phyloP scores from a whole-genome alignment of 495 filamentous ascomycete genomes.

The Tuber aestivum region DNA sequence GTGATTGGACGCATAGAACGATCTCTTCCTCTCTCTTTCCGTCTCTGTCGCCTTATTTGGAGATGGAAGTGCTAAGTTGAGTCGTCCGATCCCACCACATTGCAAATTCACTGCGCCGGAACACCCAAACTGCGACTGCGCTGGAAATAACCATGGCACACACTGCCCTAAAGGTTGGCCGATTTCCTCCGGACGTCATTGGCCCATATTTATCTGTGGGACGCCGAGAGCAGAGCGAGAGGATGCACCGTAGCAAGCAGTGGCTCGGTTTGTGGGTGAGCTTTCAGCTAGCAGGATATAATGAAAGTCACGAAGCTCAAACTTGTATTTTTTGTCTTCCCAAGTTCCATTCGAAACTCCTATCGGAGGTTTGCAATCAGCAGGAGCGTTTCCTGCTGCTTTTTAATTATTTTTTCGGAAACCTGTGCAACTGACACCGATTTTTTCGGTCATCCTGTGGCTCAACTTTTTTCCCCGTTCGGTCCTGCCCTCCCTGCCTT shows the following conservation, averaged over 20 bases:
- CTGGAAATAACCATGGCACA: background rate
- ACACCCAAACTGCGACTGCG: background rate
- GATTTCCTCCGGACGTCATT: background rate
- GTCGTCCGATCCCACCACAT: background rate
- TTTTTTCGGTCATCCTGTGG: background rate
- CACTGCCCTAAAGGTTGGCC: background rate
- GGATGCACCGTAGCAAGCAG: background rate
- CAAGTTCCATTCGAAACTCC: background rate
- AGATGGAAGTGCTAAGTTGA: background rate
- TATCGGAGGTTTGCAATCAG: background rate
- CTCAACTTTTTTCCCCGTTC: background rate
- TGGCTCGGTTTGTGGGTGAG: background rate
- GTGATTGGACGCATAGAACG: background rate
- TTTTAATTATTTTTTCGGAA: background rate
- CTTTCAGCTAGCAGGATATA: background rate
- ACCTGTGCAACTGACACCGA: background rate
- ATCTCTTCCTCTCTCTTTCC: background rate
- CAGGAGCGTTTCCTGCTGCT: background rate
- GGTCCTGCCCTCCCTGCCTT: slow-evolving; percentile 27
- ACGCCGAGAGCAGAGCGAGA: background rate
- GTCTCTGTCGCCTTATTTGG: background rate
- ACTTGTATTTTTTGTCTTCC: background rate
- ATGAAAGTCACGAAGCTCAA: slow-evolving; percentile 7
- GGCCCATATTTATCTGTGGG: background rate
- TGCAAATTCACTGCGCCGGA: background rate